Evolutionary conservation across 495 filamentous ascomycete species (phyloP).

Genomic region (Cudoniella acicularis): DNA sequence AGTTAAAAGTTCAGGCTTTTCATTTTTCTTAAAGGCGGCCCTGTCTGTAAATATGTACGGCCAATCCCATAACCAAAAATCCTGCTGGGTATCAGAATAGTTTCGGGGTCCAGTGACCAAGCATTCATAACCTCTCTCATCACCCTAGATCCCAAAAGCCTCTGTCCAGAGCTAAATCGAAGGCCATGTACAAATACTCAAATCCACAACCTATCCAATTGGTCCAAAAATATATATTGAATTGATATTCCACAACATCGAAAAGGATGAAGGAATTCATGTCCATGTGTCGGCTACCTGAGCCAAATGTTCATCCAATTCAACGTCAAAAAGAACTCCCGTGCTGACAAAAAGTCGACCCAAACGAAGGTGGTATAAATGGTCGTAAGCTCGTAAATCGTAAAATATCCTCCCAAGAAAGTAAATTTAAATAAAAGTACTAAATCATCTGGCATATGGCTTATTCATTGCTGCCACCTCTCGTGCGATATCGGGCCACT

Average conservation of each 20-base stretch:
- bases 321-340: conserved; percentile 1
- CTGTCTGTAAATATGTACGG: not conserved
- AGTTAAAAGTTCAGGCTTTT: not conserved
- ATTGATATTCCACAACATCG: not conserved
- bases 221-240: not conserved
- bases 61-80: not conserved
- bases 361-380: conserved; percentile 8
- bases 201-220: not conserved
- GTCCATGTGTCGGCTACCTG: conserved; percentile 4
- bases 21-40: not conserved
- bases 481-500: conserved; percentile 83
- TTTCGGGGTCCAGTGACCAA: not conserved
- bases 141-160: not conserved
- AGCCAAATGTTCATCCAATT: not conserved
- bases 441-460: conserved; percentile 59
- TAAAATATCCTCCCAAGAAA: conserved; percentile 1
- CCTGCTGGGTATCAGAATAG: not conserved
- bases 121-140: not conserved
- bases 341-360: not conserved
- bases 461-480: conserved; percentile 96
- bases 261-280: not conserved
- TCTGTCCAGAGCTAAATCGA: not conserved
- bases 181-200: not conserved
- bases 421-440: not conserved
- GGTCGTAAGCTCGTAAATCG: conserved; percentile 18